Conservation (phyloP, 345 rosid species). For the Cardamine occulta region DNA sequence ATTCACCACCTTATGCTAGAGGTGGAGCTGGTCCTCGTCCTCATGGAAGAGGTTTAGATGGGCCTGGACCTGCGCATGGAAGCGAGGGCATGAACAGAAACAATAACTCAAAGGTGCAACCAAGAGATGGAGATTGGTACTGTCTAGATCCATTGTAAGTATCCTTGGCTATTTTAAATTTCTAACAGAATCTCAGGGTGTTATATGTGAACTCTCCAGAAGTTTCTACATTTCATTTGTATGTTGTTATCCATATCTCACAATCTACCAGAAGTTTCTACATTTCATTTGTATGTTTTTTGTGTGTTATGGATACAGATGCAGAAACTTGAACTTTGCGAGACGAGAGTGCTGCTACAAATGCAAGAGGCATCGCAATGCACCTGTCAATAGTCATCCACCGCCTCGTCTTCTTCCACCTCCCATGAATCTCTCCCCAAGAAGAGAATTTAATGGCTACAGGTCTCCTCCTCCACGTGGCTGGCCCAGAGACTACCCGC, state of each 20-base stretch:
- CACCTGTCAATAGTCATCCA: slow-evolving; percentile 62
- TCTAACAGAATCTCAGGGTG: slow-evolving; percentile 1
- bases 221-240: background rate
- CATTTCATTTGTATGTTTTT: background rate
- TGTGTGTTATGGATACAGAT: slow-evolving; percentile 50
- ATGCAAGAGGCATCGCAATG: slow-evolving; percentile 70
- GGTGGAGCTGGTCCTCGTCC: slow-evolving; percentile 73
- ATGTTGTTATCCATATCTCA: background rate
- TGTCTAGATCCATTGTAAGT: slow-evolving; percentile 75
- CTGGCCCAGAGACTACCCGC: slow-evolving; percentile 74
- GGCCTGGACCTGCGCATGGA: slow-evolving; percentile 66
- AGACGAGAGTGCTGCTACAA: slow-evolving; percentile 75
- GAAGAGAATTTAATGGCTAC: slow-evolving; percentile 59
- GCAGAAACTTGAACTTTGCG: slow-evolving; percentile 85
- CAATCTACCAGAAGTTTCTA: too few species aligned
- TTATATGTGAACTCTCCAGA: background rate
- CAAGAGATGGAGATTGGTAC: slow-evolving; percentile 95
- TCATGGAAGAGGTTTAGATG: slow-evolving; percentile 64
- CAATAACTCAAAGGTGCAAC: slow-evolving; percentile 69
- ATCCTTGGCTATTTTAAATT: background rate
- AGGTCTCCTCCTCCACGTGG: slow-evolving; percentile 71
- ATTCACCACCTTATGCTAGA: slow-evolving; percentile 66
- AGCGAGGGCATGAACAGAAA: slow-evolving; percentile 59
- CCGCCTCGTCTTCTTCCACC: slow-evolving; percentile 60
- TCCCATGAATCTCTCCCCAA: slow-evolving; percentile 66